A percentile compares a stretch with the other conserved stretches of the same genome.
These are phyloP conservation scores for Citrullus mucosospermus DNA, from an alignment of 306 rosid species.

Conservation along the genomic window DNA sequence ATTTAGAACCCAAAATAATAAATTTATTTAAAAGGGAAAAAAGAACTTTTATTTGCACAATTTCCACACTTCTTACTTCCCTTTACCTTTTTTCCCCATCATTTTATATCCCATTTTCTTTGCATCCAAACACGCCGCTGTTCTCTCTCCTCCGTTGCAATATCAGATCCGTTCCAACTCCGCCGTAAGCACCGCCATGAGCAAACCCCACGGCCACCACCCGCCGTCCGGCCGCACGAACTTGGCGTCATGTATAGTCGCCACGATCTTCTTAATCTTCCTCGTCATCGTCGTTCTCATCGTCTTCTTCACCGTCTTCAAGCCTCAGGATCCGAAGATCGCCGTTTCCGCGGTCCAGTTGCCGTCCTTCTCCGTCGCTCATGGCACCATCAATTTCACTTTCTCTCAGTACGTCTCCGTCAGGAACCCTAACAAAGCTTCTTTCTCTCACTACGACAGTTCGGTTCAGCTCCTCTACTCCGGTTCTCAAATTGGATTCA, in stretches of 20 bases:
- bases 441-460: slow-evolving; percentile 73
- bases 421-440: slow-evolving; percentile 63
- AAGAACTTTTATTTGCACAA: neutral
- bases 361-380: slow-evolving; percentile 57
- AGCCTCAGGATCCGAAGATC: slow-evolving; percentile 62
- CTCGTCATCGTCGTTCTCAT: slow-evolving; percentile 35
- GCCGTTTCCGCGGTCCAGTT: slow-evolving; percentile 62
- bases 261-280: slow-evolving; percentile 59
- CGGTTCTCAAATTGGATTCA: slow-evolving; percentile 68
- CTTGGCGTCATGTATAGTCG: slow-evolving; percentile 80
- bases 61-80: neutral
- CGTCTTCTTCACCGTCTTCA: slow-evolving; percentile 69
- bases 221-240: slow-evolving; percentile 76
- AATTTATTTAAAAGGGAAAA: no score
- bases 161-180: neutral
- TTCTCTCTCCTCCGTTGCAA: neutral
- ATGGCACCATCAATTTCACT: slow-evolving; percentile 60
- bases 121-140: slow-evolving; percentile 3
- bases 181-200: slow-evolving; percentile 23
- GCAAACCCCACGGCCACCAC: slow-evolving; percentile 23
- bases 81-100: neutral
- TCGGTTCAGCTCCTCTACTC: slow-evolving; percentile 69
- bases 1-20: neutral
- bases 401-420: slow-evolving; percentile 81
- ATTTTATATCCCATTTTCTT: neutral